phyloP scores from a whole-genome alignment of 176 grass and related monocot genomes.

The Musa acuminata region DNA sequence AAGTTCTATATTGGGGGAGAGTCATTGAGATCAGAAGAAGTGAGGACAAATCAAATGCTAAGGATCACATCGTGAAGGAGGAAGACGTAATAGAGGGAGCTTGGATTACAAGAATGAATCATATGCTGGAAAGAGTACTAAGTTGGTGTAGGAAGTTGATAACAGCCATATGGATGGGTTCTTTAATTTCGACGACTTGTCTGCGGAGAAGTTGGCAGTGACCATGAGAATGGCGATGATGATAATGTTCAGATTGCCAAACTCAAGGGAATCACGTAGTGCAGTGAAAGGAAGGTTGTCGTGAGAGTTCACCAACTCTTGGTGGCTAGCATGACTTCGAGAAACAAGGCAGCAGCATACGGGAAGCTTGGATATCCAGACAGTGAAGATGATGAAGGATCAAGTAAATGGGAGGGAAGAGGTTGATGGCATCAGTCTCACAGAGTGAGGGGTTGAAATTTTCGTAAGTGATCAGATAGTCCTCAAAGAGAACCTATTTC shows the following conservation, averaged over 20 bases:
- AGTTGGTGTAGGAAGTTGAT: background rate
- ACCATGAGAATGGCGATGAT: slow-evolving; percentile 26
- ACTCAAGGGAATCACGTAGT: slow-evolving; percentile 11
- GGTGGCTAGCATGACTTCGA: background rate
- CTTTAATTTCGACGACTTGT: background rate
- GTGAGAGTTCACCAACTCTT: slow-evolving; percentile 4
- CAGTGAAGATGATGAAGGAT: slow-evolving; percentile 18
- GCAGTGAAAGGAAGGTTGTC: background rate
- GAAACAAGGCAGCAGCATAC: background rate
- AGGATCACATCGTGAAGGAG: background rate
- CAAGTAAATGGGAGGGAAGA: background rate
- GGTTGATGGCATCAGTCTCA: slow-evolving; percentile 8
- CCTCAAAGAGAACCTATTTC: slow-evolving; percentile 20
- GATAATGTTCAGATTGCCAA: slow-evolving; percentile 28
- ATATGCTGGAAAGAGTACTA: background rate
- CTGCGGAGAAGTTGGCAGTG: slow-evolving; percentile 19
- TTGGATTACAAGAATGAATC: background rate
- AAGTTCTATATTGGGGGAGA: background rate
- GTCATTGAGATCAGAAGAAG: slow-evolving; percentile 30
- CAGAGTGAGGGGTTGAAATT: slow-evolving; percentile 37
- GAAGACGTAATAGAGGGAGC: slow-evolving; percentile 25
- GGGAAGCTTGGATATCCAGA: slow-evolving; percentile 3
- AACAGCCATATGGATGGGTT: background rate
- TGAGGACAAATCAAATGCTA: slow-evolving; percentile 1
- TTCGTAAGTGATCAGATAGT: slow-evolving; percentile 33